Percentiles rank a stretch among this genome's conserved stretches.
These are phyloP conservation scores for Diaporthe ilicicola DNA, from an alignment of 2,329 filamentous ascomycete species.

Conservation along the genomic window DNA sequence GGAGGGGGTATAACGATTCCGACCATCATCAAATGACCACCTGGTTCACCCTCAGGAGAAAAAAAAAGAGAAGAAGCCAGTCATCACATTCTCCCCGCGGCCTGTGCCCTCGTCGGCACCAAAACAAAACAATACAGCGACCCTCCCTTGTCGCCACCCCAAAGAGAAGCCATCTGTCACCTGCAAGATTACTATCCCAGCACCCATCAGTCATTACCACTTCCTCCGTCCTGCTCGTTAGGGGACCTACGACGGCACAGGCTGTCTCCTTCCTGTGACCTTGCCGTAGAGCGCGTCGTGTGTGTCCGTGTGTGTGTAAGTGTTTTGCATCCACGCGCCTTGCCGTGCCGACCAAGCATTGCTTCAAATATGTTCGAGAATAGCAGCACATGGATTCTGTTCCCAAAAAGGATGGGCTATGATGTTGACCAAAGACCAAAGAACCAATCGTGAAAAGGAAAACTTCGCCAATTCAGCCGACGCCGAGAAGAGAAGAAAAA, in stretches of 20 bases:
- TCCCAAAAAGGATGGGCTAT: background rate
- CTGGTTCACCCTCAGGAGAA: slow-evolving; percentile 29
- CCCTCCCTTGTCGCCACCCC: background rate
- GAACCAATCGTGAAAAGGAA: slow-evolving; percentile 13
- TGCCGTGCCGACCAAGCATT: slow-evolving; percentile 4
- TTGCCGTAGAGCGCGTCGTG: background rate
- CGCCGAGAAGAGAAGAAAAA: background rate
- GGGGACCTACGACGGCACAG: background rate
- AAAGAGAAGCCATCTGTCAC: background rate
- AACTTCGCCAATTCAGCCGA: background rate
- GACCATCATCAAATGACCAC: slow-evolving; percentile 34
- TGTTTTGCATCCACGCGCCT: slow-evolving; percentile 3
- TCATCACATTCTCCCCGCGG: slow-evolving; percentile 22
- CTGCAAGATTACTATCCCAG: background rate
- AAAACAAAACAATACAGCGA: background rate
- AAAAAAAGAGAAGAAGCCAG: slow-evolving; percentile 32
- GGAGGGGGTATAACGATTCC: slow-evolving; percentile 35
- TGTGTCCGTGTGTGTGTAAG: background rate
- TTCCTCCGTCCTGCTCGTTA: background rate
- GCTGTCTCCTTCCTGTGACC: background rate
- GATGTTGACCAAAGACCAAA: slow-evolving; percentile 12
- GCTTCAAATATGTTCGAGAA: slow-evolving; percentile 9
- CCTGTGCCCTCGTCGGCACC: background rate
- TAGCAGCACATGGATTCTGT: slow-evolving; percentile 14
- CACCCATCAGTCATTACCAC: no score